Evolutionary conservation across 495 filamentous ascomycete species (phyloP).

Genomic region (Annulohypoxylon moriforme): DNA sequence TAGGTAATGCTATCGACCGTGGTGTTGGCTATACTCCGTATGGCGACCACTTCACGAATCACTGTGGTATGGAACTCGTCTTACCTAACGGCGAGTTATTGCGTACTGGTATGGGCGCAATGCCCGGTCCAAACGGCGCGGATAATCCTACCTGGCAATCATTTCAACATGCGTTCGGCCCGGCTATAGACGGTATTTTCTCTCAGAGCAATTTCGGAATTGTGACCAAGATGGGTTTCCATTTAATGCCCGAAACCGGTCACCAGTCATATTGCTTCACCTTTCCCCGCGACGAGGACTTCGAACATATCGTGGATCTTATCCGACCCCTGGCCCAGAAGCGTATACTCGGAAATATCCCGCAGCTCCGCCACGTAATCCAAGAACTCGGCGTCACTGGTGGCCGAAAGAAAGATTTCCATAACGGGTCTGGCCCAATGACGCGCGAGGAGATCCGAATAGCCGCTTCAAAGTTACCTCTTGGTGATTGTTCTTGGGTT

Average conservation of each 20-base stretch:
- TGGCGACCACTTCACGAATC: slow-evolving; percentile 65
- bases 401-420: slow-evolving; percentile 49
- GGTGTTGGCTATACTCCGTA: slow-evolving; percentile 67
- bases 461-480: slow-evolving; percentile 50
- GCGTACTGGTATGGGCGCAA: slow-evolving; percentile 69
- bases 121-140: slow-evolving; percentile 54
- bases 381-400: slow-evolving; percentile 60
- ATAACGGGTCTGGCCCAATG: slow-evolving; percentile 42
- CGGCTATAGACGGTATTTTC: slow-evolving; percentile 68
- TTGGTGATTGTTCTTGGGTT: slow-evolving; percentile 60
- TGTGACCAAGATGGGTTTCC: slow-evolving; percentile 69
- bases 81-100: slow-evolving; percentile 66
- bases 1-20: slow-evolving; percentile 67
- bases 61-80: slow-evolving; percentile 68
- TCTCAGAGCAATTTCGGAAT: slow-evolving; percentile 68
- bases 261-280: slow-evolving; percentile 66
- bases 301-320: slow-evolving; percentile 62
- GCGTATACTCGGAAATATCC: slow-evolving; percentile 64
- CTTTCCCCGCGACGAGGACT: slow-evolving; percentile 63
- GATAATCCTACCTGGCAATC: slow-evolving; percentile 61
- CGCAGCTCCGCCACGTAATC: slow-evolving; percentile 60
- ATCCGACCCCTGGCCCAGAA: slow-evolving; percentile 61
- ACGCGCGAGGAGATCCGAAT: slow-evolving; percentile 51
- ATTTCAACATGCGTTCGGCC: slow-evolving; percentile 68
- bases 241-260: slow-evolving; percentile 62